Evolutionary conservation across 2,329 filamentous ascomycete genomes (phyloP).

Genomic region (Aureobasidium sp.): DNA sequence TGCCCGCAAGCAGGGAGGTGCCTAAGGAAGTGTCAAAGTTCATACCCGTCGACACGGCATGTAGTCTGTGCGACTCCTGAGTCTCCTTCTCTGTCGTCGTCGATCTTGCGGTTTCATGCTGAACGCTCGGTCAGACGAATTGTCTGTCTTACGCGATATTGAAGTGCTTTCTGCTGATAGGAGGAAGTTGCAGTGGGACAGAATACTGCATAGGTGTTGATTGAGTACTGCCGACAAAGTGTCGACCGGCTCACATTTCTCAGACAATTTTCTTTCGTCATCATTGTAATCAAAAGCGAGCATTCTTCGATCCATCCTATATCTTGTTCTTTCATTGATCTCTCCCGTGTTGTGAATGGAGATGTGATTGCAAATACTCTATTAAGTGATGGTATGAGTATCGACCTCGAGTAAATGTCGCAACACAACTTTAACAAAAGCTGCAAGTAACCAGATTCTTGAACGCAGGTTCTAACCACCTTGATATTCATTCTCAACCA

Average conservation of each 20-base stretch:
- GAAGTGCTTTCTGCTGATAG: neutral
- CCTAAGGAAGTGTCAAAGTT: neutral
- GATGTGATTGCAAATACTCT: neutral
- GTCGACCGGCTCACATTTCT: neutral
- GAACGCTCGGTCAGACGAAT: neutral
- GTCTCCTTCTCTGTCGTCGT: neutral
- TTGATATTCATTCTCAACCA: neutral
- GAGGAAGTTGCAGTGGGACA: neutral
- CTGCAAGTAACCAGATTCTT: neutral
- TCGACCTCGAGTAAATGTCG: neutral
- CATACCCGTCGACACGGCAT: conserved; percentile 7
- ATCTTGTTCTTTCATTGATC: neutral
- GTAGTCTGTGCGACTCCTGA: neutral
- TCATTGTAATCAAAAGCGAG: neutral
- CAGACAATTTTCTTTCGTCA: neutral
- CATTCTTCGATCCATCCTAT: neutral
- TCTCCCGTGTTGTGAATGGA: neutral
- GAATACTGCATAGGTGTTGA: neutral
- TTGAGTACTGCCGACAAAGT: neutral
- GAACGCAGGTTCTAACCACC: neutral
- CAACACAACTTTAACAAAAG: neutral
- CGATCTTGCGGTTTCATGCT: neutral
- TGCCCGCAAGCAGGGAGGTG: conserved; percentile 31
- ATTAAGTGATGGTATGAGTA: neutral
- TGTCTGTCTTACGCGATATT: neutral